Percentiles rank a stretch among this genome's conserved stretches.
phyloP scores from a whole-genome alignment of 2,329 filamentous ascomycete species.

The Trichoderma lentiforme region DNA sequence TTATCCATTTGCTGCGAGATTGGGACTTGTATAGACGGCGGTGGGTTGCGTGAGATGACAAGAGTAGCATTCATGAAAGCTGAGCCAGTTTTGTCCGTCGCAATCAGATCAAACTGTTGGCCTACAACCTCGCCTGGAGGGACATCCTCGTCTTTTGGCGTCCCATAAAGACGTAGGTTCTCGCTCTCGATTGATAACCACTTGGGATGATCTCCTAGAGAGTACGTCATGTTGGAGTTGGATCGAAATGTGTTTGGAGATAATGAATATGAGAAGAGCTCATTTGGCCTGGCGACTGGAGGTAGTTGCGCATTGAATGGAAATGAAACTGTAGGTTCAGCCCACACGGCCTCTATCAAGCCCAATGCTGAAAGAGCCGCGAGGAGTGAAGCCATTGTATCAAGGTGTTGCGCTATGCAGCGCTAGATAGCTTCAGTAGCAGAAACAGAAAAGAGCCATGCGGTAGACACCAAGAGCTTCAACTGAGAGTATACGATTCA shows the following conservation, averaged over 20 bases:
- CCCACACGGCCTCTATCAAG: conserved; percentile 31
- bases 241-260: conserved; percentile 71
- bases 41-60: conserved; percentile 59
- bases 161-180: conserved; percentile 67
- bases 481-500: neutral
- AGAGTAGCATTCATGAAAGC: conserved; percentile 65
- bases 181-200: conserved; percentile 72
- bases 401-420: conserved; percentile 23
- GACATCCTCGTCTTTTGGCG: conserved; percentile 54
- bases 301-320: conserved; percentile 84
- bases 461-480: neutral
- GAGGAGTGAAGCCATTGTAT: conserved; percentile 31
- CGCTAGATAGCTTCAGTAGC: conserved; percentile 22
- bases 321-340: conserved; percentile 52
- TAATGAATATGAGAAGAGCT: conserved; percentile 69
- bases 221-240: conserved; percentile 62
- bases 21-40: conserved; percentile 54
- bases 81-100: conserved; percentile 63
- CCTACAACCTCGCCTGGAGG: conserved; percentile 52
- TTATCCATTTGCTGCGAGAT: conserved; percentile 55
- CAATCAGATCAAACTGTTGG: conserved; percentile 62
- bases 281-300: conserved; percentile 66
- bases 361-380: conserved; percentile 28
- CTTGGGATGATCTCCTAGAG: conserved; percentile 59
- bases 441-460: neutral